Conservation (phyloP, 352 stramenopile species). For the Phytopythium kandeliae region DNA sequence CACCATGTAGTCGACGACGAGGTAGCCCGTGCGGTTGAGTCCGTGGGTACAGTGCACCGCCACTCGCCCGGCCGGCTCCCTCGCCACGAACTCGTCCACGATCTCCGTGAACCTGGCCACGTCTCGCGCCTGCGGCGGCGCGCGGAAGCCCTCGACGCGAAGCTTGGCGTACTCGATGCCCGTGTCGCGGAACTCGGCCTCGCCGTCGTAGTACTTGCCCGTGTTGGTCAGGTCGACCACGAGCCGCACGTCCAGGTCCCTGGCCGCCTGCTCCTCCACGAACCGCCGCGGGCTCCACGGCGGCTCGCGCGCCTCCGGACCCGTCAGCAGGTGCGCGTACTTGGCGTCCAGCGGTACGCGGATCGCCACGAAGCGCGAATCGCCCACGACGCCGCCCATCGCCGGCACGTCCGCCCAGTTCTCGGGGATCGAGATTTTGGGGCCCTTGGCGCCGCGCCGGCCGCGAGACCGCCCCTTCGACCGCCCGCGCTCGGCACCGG, state of each 20-base stretch:
- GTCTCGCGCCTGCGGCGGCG: conserved; percentile 36
- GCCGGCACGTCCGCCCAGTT: conserved; percentile 80
- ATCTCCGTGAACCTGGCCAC: conserved; percentile 55
- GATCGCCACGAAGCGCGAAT: conserved; percentile 57
- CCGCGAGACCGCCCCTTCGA: not conserved
- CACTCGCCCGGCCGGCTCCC: conserved; percentile 34
- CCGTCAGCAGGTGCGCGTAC: conserved; percentile 36
- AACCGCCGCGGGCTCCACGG: conserved; percentile 57
- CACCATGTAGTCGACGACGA: conserved; percentile 76
- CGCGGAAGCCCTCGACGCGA: conserved; percentile 67
- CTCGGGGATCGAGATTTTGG: conserved; percentile 47
- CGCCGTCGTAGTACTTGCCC: conserved; percentile 78
- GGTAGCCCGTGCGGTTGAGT: conserved; percentile 72
- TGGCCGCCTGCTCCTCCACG: conserved; percentile 31
- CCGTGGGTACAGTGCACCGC: conserved; percentile 79
- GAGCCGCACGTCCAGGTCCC: conserved; percentile 44
- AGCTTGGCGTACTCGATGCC: conserved; percentile 70
- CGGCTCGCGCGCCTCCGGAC: conserved; percentile 12
- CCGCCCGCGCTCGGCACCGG: no score
- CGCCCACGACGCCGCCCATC: conserved; percentile 52
- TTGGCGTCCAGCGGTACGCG: conserved; percentile 70
- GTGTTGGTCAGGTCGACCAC: conserved; percentile 84
- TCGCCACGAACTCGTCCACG: conserved; percentile 53
- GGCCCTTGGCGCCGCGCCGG: conserved; percentile 12
- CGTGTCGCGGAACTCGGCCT: conserved; percentile 33